Conservation (phyloP, 352 stramenopile genomes). For the Phytopythium ostracodes region DNA sequence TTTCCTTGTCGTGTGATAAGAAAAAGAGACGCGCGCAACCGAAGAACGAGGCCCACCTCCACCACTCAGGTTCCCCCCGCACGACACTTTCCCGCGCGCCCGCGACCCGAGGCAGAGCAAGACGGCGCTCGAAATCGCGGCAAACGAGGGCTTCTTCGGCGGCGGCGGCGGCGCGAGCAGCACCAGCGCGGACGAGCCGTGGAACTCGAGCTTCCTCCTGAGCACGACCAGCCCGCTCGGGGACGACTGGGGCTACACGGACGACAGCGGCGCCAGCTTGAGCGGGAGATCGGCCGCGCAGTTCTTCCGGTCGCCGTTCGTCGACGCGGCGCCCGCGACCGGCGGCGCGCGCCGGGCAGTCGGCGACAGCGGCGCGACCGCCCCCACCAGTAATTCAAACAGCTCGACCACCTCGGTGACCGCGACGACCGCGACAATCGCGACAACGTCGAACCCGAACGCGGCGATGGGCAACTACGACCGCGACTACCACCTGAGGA, state of each 20-base stretch:
- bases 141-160: constrained; percentile 37
- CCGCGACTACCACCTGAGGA: constrained; percentile 40
- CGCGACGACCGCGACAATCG: neutral
- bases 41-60: too few species aligned
- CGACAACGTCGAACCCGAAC: neutral
- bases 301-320: constrained; percentile 3
- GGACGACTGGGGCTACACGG: constrained; percentile 10
- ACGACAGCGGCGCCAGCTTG: constrained; percentile 9
- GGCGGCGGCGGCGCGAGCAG: constrained; percentile 11
- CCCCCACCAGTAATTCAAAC: constrained; percentile 1
- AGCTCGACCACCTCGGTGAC: neutral
- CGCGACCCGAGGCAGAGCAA: constrained; percentile 14
- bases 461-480: constrained; percentile 57
- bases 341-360: neutral
- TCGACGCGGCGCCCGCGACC: constrained; percentile 4
- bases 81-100: neutral
- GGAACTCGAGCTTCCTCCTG: constrained; percentile 15
- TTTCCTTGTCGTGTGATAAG: neutral
- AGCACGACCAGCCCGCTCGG: constrained; percentile 13
- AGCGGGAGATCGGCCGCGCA: constrained; percentile 1
- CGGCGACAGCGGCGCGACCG: too few species aligned
- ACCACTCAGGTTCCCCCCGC: neutral
- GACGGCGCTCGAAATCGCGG: constrained; percentile 39
- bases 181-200: constrained; percentile 28
- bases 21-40: neutral